Base-by-base conservation (phyloP, 2,329 filamentous ascomycete genomes). In the Calonectria naviculata region DNA sequence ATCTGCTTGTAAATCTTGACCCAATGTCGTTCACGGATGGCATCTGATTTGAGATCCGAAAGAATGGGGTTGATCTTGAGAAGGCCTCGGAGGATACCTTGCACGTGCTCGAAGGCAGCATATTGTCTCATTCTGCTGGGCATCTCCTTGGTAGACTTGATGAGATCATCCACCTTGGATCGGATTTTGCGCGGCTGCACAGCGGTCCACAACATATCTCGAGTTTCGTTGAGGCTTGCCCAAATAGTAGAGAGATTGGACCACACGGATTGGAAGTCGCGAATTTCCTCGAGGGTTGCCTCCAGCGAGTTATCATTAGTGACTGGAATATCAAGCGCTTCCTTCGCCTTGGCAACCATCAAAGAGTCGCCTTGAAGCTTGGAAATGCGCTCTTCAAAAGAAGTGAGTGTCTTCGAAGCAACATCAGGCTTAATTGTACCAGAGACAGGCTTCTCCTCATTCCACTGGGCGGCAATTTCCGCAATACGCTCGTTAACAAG, bases 101-200 rank as follows among this genome's bases (percentile, higher is more conserved):
- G 97, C 44, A 99, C 95, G 80, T 99, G 96, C 83, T 99, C 97
- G 81, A 99, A 99, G n/a, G 97, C 97, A 77, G 97, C 96, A 83
- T 99, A 99, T 80, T 99, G 97, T 71, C 97, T 93, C 96, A 99
- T 98, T 71, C 97, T 93, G 83, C 95, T 98, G 0, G 97, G 97
- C 97, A 99, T 98, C 73, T 98, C 96, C 85, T 98, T 98, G 41
- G 95, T 98, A 90, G 97, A 97, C 87, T 98, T 98, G 82, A 98
- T 94, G 65, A 98, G 89, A 58, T 93, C 93, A 80, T 99, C 96
- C 62, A 99, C 92, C 73, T 94, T 94, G 77, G 94, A 91, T 42
- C 97, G 92, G 70, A 99, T 91, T 85, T 98, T 99, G 74, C 97
- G 91, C 10, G 97, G 96, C 80, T 98, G 95, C 1, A 99, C 94